Base-by-base conservation (phyloP, 768 basidiomycete genomes). In the Infundibulicybe gibba region DNA sequence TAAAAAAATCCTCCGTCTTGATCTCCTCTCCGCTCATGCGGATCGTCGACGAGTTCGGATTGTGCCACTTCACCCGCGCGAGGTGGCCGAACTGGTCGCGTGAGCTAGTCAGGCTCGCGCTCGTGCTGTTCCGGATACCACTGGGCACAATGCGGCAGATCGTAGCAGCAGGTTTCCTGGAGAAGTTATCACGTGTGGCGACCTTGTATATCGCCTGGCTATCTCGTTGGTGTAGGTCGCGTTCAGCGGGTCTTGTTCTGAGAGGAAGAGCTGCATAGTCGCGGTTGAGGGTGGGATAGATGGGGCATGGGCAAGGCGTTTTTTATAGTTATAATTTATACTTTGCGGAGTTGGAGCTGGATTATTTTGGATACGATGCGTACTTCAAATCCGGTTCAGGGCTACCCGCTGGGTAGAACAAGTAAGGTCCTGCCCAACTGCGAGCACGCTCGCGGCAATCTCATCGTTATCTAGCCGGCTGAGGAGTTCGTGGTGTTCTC, bases 141-240 rank as follows among this genome's bases (percentile, higher is more conserved):
- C 39, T 39, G 21, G 48, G 49, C 20, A 51, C 47, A 3, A 53
- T 41, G 10, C 39, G 31, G 15, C 30, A 25, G 32, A 49, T 43
- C 11, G 39, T 46, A 16, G 41, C 38, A 20, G n/a, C 30, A 6
- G 52, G 20, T 3, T 17, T 0, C 21, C n/a, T n/a, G n/a, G n/a
- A n/a, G n/a, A n/a, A 45, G 6, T 20, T 9, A 13, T 17, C n/a
- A 6, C 50, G 47, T 10, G 53, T 50, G 20, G 49, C 50, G 10
- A 54, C 49, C 41, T 59, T 61, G 49, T 55, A 61, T 19, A 61
- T 15, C 21, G 40, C 49, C 41, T 59, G 58, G 10, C 59, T 6
- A 49, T 47, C 16, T 54, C 53, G 35, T 52, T 60, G 43, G 54
- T 51, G 46, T 52, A 57, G n/a, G 45, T 43, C 12, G 56, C 43